phyloP scores from a whole-genome alignment of 345 rosid species.

The Populus tremula region DNA sequence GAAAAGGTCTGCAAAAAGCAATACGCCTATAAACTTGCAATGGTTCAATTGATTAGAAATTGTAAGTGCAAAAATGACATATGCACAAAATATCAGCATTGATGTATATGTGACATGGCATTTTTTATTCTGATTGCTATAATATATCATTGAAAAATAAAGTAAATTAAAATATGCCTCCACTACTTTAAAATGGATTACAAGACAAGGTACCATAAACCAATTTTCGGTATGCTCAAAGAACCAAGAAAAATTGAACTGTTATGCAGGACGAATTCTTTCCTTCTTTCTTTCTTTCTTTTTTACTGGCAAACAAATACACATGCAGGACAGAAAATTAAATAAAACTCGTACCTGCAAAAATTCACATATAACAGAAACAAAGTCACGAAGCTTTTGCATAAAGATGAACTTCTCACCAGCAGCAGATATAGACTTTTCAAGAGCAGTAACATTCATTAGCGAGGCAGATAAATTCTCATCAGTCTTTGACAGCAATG shows the following conservation, averaged over 20 bases:
- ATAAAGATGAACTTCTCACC: conserved; percentile 98
- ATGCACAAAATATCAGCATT: too few relatives aligned
- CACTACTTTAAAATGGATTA: too few relatives aligned
- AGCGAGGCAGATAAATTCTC: conserved; percentile 86
- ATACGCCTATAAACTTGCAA: too few relatives aligned
- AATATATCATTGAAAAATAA: too few relatives aligned
- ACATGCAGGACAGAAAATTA: conserved; percentile 26
- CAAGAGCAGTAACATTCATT: conserved; percentile 68
- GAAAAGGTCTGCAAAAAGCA: neutral
- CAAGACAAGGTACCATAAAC: too few relatives aligned
- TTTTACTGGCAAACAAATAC: neutral
- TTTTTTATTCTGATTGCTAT: too few relatives aligned
- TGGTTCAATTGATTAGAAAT: too few relatives aligned
- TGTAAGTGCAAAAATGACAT: too few relatives aligned
- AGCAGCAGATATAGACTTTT: conserved; percentile 72
- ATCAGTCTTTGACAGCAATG: conserved; percentile 63
- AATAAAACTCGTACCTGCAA: conserved; percentile 76
- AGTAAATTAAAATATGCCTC: too few relatives aligned
- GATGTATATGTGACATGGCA: too few relatives aligned
- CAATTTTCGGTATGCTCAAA: neutral
- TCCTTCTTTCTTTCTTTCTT: too few relatives aligned
- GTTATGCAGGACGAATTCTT: too few relatives aligned
- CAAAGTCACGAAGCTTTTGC: conserved; percentile 96
- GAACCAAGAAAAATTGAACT: neutral
- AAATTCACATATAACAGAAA: conserved; percentile 93